Percentiles rank a stretch among this genome's conserved stretches.
Conservation (phyloP, 176 grass and related monocot species). For the Phyllostachys edulis region DNA sequence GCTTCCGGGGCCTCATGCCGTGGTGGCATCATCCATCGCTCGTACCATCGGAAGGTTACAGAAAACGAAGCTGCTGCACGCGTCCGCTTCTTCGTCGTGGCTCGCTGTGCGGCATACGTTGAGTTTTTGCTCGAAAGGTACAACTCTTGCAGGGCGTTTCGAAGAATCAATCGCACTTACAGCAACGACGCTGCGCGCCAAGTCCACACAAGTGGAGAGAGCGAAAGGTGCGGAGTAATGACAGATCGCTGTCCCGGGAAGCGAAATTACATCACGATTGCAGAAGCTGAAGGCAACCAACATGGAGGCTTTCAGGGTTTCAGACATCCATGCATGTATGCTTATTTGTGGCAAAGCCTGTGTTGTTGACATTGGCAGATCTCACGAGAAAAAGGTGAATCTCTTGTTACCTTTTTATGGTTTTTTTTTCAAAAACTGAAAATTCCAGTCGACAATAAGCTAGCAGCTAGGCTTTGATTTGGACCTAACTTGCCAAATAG, state of each 20-base stretch:
- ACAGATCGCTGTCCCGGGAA: conserved; percentile 5
- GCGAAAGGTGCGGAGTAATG: conserved; percentile 25
- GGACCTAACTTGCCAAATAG: not conserved
- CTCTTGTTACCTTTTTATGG: not conserved
- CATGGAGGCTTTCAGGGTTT: not conserved
- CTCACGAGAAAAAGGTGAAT: not conserved
- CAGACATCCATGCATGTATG: not conserved
- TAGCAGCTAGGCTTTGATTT: not conserved
- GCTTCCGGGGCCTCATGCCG: conserved; percentile 17
- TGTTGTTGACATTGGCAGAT: not conserved
- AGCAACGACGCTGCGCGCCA: conserved; percentile 7
- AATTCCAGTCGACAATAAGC: not conserved
- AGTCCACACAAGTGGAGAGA: conserved; percentile 2
- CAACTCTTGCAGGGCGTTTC: not conserved
- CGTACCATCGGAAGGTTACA: conserved; percentile 35
- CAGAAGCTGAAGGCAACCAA: not conserved
- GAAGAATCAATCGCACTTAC: not conserved
- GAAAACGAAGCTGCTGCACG: not conserved
- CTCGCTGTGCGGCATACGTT: conserved; percentile 8
- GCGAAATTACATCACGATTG: conserved; percentile 24
- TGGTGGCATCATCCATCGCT: not conserved
- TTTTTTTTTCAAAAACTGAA: not conserved
- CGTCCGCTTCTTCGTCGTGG: conserved; percentile 9
- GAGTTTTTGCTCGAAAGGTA: conserved; percentile 3
- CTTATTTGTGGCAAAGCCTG: conserved; percentile 6